phyloP scores from a whole-genome alignment of 805 yeast genomes.

The Wickerhamiella brachini region DNA sequence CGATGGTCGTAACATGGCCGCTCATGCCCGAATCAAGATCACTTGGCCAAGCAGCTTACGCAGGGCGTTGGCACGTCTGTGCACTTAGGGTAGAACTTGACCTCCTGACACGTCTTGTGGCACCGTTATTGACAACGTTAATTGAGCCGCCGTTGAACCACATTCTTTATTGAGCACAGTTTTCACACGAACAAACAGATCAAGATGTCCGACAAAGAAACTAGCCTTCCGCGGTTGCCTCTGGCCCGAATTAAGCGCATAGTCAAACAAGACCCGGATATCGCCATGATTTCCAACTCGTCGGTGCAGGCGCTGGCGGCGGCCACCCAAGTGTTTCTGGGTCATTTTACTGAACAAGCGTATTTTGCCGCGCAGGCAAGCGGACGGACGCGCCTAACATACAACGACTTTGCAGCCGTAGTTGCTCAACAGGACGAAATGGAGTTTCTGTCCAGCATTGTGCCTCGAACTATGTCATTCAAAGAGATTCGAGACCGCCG shows the following conservation, averaged over 20 bases:
- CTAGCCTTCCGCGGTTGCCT: constrained; percentile 31
- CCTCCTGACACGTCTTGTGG: too few species aligned
- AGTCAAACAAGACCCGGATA: constrained; percentile 64
- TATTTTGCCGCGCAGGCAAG: constrained; percentile 47
- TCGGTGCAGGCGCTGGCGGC: constrained; percentile 65
- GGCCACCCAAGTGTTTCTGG: constrained; percentile 66
- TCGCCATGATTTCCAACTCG: constrained; percentile 47
- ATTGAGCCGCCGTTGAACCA: too few species aligned
- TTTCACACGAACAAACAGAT: not conserved
- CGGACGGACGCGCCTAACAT: constrained; percentile 54
- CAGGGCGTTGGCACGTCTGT: too few species aligned
- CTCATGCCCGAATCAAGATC: constrained; percentile 1
- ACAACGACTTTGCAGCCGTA: constrained; percentile 55
- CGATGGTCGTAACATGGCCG: constrained; percentile 27
- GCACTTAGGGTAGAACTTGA: too few species aligned
- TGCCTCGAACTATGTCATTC: constrained; percentile 33
- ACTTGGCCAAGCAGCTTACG: not conserved
- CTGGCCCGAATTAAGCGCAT: constrained; percentile 56
- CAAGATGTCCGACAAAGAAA: not conserved
- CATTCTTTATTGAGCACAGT: not conserved
- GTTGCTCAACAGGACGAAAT: constrained; percentile 46
- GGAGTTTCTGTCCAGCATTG: constrained; percentile 48
- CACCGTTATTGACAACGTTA: too few species aligned
- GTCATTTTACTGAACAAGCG: constrained; percentile 60
- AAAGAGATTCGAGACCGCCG: constrained; percentile 7